A percentile compares a stretch with the other conserved stretches of the same genome.
phyloP scores from a whole-genome alignment of 257 asterid genomes.

The Ophiorrhiza pumila region DNA sequence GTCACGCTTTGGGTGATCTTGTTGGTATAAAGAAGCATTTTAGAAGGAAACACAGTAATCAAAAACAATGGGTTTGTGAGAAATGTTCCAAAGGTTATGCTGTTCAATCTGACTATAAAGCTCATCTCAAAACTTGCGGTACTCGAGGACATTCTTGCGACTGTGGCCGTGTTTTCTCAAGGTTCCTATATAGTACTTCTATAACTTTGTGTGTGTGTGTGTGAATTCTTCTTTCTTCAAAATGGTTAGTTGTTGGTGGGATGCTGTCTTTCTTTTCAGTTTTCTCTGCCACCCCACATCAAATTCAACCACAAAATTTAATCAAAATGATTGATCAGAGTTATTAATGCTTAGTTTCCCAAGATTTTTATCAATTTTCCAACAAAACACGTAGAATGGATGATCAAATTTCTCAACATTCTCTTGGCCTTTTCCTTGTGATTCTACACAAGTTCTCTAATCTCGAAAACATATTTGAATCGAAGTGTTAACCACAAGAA shows the following conservation, averaged over 20 bases:
- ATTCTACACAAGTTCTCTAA: background rate
- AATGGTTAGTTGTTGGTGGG: background rate
- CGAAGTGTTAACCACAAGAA: background rate
- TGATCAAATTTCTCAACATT: background rate
- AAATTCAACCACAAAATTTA: background rate
- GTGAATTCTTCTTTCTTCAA: background rate
- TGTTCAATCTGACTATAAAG: slow-evolving; percentile 54
- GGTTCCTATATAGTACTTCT: slow-evolving; percentile 12
- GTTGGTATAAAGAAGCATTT: slow-evolving; percentile 54
- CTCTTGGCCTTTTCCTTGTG: background rate
- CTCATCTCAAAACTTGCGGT: slow-evolving; percentile 56
- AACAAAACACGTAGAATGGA: background rate
- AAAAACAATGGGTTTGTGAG: slow-evolving; percentile 52
- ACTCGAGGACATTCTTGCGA: slow-evolving; percentile 54
- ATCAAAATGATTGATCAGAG: background rate
- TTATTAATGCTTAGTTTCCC: slow-evolving; percentile 8
- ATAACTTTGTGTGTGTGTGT: background rate
- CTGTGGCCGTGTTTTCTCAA: slow-evolving; percentile 54
- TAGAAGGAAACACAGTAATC: slow-evolving; percentile 46
- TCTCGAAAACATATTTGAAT: background rate
- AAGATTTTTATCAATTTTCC: background rate
- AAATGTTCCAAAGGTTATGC: slow-evolving; percentile 54
- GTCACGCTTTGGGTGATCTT: slow-evolving; percentile 54
- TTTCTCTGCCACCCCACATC: background rate
- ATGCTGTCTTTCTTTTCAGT: background rate